Evolutionary conservation across 352 stramenopile genomes (phyloP).

Genomic region (Blastocystis sp.): DNA sequence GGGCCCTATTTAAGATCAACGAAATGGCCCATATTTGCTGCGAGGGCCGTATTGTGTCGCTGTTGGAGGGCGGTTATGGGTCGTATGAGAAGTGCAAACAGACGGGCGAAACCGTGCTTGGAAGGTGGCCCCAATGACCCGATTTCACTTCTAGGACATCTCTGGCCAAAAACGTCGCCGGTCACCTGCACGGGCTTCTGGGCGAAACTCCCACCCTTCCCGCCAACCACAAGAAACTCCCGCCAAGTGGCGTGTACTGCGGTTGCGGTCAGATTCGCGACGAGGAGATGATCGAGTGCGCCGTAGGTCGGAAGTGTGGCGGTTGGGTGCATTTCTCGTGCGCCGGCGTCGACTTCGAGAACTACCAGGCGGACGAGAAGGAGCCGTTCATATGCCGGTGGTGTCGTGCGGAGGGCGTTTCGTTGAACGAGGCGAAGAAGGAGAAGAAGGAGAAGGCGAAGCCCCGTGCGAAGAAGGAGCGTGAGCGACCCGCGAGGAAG

Average conservation of each 20-base stretch:
- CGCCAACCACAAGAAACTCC: not conserved
- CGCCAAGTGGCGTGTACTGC: conserved; percentile 21
- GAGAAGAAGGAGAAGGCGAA: conserved; percentile 48
- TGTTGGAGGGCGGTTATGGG: conserved; percentile 89
- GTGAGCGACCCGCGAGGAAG: not conserved
- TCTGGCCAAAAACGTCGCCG: conserved; percentile 54
- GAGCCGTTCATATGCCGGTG: conserved; percentile 67
- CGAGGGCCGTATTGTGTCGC: conserved; percentile 86
- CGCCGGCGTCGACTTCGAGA: conserved; percentile 52
- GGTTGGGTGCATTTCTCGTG: conserved; percentile 68
- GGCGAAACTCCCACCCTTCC: not conserved
- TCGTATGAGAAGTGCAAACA: conserved; percentile 51
- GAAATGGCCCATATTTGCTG: conserved; percentile 88
- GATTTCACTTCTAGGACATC: conserved; percentile 38
- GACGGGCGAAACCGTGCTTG: conserved; percentile 2
- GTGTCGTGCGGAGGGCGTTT: conserved; percentile 57
- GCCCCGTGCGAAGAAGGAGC: conserved; percentile 8
- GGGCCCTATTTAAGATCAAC: conserved; percentile 80
- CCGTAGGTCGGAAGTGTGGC: conserved; percentile 44
- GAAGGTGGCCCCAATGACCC: conserved; percentile 2
- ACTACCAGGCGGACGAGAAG: conserved; percentile 34
- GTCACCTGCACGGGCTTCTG: conserved; percentile 51
- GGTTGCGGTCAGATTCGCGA: conserved; percentile 45
- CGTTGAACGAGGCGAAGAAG: conserved; percentile 13
- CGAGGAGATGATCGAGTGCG: conserved; percentile 68